A percentile compares a stretch with the other conserved stretches of the same genome.
These are phyloP conservation scores for Pythium apleroticum DNA, from an alignment of 352 stramenopile genomes.

Conservation along the genomic window DNA sequence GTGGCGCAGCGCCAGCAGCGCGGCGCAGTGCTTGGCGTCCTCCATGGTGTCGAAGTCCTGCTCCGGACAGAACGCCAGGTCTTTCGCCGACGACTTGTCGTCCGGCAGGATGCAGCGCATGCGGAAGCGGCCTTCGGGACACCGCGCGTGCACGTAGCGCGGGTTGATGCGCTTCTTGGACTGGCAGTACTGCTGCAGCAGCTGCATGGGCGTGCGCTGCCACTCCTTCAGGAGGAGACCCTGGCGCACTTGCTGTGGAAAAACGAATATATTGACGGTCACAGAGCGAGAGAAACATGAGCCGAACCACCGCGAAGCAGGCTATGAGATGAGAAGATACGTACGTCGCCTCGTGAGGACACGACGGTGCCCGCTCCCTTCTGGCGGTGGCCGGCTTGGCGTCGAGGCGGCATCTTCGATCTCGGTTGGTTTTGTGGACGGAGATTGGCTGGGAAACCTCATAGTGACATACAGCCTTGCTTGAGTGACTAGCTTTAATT, in stretches of 20 bases:
- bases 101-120: slow-evolving; percentile 91
- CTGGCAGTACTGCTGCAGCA: slow-evolving; percentile 94
- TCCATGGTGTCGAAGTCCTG: slow-evolving; percentile 77
- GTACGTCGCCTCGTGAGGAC: slow-evolving; percentile 72
- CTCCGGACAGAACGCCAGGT: slow-evolving; percentile 91
- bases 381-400: slow-evolving; percentile 70
- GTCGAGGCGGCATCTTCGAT: slow-evolving; percentile 19
- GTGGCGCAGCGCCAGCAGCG: slow-evolving; percentile 93
- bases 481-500: neutral
- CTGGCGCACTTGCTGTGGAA: slow-evolving; percentile 50
- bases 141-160: slow-evolving; percentile 58
- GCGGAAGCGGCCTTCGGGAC: slow-evolving; percentile 37
- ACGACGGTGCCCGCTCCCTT: slow-evolving; percentile 88
- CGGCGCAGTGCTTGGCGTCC: slow-evolving; percentile 92
- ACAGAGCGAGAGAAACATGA: neutral
- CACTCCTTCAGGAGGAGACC: slow-evolving; percentile 93
- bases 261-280: neutral
- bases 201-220: slow-evolving; percentile 91
- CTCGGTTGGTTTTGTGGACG: neutral
- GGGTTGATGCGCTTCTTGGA: slow-evolving; percentile 87
- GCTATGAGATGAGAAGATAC: neutral
- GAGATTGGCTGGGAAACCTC: neutral
- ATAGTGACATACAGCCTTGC: slow-evolving; percentile 15
- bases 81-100: slow-evolving; percentile 92
- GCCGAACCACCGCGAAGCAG: neutral